phyloP scores from a whole-genome alignment of 305 asterid species.

The Solanum hybrid region DNA sequence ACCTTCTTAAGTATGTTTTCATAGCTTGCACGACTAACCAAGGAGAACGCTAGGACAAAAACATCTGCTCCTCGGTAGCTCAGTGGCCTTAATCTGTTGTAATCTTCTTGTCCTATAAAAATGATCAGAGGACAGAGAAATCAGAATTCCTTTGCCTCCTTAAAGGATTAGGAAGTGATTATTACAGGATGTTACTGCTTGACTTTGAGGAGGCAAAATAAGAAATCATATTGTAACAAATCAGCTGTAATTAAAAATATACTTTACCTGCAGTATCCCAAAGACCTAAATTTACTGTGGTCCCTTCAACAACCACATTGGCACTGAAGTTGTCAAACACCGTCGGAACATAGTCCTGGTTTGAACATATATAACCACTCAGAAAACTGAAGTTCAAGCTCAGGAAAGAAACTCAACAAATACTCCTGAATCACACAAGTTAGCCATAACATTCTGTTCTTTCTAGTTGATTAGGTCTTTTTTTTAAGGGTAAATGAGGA shows the following conservation, averaged over 20 bases:
- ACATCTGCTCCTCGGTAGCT: constrained; percentile 96
- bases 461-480: background rate
- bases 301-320: constrained; percentile 91
- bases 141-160: background rate
- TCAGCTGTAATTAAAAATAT: background rate
- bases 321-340: constrained; percentile 98
- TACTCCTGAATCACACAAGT: background rate
- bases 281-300: constrained; percentile 89
- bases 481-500: background rate
- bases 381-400: background rate
- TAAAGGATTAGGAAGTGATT: background rate
- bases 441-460: background rate
- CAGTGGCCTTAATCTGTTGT: constrained; percentile 87
- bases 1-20: constrained; percentile 92
- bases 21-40: constrained; percentile 92
- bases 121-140: constrained; percentile 12
- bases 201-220: background rate
- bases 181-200: background rate
- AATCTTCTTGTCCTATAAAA: constrained; percentile 81
- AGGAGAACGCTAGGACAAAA: constrained; percentile 79
- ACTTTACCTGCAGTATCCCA: constrained; percentile 95
- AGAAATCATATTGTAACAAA: background rate
- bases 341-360: constrained; percentile 83
- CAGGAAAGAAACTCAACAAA: constrained; percentile 1
- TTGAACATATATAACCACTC: constrained; percentile 2